These are phyloP conservation scores for Zygnema cylindricum DNA, from an alignment of 139 green algal genomes.

Conservation along the genomic window DNA sequence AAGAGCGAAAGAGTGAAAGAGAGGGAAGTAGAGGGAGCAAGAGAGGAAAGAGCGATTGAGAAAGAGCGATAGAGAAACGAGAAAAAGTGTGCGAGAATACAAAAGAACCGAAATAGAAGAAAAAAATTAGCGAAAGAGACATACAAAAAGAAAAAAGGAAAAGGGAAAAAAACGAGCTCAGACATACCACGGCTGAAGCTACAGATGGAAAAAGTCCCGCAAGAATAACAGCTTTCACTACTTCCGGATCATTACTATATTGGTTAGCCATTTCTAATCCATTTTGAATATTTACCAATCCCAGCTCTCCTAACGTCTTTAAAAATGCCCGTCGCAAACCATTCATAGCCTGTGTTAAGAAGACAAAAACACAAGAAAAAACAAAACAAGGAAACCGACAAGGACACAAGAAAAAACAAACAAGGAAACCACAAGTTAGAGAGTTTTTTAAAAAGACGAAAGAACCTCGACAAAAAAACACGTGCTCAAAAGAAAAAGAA, in stretches of 20 bases:
- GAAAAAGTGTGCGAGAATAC: constrained; percentile 16
- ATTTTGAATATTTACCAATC: not conserved
- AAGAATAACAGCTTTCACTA: constrained; percentile 1
- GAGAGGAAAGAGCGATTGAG: not conserved
- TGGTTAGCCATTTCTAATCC: constrained; percentile 2
- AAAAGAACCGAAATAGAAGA: not conserved
- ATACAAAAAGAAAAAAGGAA: not conserved
- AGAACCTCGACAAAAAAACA: no score
- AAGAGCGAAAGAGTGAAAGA: not conserved
- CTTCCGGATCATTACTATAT: constrained; percentile 26
- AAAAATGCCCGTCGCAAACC: constrained; percentile 27
- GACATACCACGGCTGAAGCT: constrained; percentile 28
- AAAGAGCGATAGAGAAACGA: not conserved
- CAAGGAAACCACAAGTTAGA: no score
- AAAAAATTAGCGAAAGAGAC: not conserved
- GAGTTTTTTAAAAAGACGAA: no score
- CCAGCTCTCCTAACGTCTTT: constrained; percentile 32
- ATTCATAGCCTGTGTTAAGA: constrained; percentile 12
- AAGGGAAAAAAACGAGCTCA: not conserved
- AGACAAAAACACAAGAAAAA: not conserved
- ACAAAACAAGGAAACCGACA: no score
- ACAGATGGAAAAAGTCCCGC: constrained; percentile 27
- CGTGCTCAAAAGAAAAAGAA: no score
- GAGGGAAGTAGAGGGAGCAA: not conserved
- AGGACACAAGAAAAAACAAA: no score